A percentile compares a stretch with the other conserved stretches of the same genome.
These are phyloP conservation scores for Penicillium cinerascens DNA, from an alignment of 495 filamentous ascomycete species.

Conservation along the genomic window DNA sequence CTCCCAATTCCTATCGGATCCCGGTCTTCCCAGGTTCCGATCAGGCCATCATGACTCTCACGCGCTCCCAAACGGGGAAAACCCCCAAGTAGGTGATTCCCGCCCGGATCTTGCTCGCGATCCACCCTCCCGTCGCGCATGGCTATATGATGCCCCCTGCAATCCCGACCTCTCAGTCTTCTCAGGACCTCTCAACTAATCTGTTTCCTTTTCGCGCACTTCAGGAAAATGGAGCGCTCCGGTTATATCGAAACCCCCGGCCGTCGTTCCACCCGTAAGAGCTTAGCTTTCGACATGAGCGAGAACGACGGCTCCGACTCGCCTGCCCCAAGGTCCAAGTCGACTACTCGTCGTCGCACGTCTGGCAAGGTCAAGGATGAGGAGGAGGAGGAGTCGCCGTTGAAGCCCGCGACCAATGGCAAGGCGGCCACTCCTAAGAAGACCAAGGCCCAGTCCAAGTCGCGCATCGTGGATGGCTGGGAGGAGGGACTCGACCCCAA, in stretches of 20 bases:
- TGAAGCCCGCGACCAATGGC: conserved; percentile 35
- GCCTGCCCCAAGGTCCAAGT: conserved; percentile 27
- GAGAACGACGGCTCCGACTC: conserved; percentile 33
- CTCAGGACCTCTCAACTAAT: conserved; percentile 5
- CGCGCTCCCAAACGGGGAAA: conserved; percentile 50
- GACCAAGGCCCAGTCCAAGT: conserved; percentile 17
- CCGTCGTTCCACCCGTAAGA: conserved; percentile 43
- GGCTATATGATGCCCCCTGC: conserved; percentile 16
- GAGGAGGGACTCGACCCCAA: conserved; percentile 66
- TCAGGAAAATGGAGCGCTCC: conserved; percentile 54
- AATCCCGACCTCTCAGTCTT: background rate
- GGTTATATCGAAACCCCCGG: conserved; percentile 58
- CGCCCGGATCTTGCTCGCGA: conserved; percentile 19
- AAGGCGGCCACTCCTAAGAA: conserved; percentile 31
- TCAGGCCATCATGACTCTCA: conserved; percentile 38
- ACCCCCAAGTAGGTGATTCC: conserved; percentile 45
- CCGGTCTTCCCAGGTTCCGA: conserved; percentile 27
- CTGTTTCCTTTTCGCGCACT: background rate
- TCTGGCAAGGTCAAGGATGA: conserved; percentile 31
- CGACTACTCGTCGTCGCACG: conserved; percentile 32
- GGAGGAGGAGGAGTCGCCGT: conserved; percentile 29
- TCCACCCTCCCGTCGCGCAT: conserved; percentile 10
- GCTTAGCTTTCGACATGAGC: conserved; percentile 31
- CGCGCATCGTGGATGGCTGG: conserved; percentile 62
- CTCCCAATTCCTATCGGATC: conserved; percentile 11